Conservation (phyloP, 1,139 yeast species). For the Candida sanyaensis region DNA sequence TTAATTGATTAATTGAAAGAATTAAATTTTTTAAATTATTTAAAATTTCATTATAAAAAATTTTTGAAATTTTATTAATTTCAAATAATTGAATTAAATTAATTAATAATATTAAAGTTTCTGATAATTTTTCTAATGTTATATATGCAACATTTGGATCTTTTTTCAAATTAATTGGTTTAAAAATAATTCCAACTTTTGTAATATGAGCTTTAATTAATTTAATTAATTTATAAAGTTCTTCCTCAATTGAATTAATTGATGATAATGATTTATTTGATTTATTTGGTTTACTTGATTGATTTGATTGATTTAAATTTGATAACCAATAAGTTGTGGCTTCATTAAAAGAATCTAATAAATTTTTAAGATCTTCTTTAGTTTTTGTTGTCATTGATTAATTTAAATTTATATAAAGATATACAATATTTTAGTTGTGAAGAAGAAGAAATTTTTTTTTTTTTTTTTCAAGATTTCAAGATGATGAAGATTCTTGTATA, state of each 20-base stretch:
- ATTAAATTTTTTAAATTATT: slow-evolving; percentile 13
- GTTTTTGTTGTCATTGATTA: slow-evolving; percentile 8
- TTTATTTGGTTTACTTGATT: too few relatives aligned
- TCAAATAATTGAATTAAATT: slow-evolving; percentile 49
- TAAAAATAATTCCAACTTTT: slow-evolving; percentile 73
- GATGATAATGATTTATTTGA: too few relatives aligned
- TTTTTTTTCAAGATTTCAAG: too few relatives aligned
- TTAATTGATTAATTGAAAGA: slow-evolving; percentile 10
- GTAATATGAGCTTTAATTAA: slow-evolving; percentile 78
- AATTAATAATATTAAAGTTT: slow-evolving; percentile 43
- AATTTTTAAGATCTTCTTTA: slow-evolving; percentile 23
- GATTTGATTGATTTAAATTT: slow-evolving; percentile 17
- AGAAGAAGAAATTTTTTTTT: too few relatives aligned
- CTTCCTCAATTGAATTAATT: too few relatives aligned
- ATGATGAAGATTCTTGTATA: too few relatives aligned
- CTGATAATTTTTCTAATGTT: slow-evolving; percentile 53
- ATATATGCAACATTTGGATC: slow-evolving; percentile 48
- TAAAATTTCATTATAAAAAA: slow-evolving; percentile 43
- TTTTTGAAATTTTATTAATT: slow-evolving; percentile 32
- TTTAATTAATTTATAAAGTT: slow-evolving; percentile 56
- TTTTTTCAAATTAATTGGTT: slow-evolving; percentile 51
- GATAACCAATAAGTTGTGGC: slow-evolving; percentile 35
- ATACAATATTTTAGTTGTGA: too few relatives aligned
- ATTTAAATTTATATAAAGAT: too few relatives aligned
- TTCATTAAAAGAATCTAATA: slow-evolving; percentile 35